phyloP scores from a whole-genome alignment of 257 asterid species.

The Solanum gandarillasii region DNA sequence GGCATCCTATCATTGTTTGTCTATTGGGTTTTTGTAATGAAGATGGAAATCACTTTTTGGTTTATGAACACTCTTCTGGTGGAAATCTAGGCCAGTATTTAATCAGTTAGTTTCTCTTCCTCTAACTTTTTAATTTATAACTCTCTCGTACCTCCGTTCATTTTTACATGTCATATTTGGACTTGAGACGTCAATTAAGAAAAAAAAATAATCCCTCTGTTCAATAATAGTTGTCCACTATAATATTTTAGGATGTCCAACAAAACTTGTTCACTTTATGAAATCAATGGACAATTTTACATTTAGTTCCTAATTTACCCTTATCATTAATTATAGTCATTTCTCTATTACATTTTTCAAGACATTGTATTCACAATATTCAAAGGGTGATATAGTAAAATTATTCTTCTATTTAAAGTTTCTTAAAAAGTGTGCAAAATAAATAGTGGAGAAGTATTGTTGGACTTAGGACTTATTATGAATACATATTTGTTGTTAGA shows the following conservation, averaged over 20 bases:
- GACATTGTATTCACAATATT: no score
- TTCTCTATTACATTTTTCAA: no score
- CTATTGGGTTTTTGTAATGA: conserved; percentile 66
- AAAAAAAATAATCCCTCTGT: neutral
- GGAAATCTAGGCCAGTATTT: conserved; percentile 73
- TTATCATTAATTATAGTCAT: no score
- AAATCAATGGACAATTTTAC: no score
- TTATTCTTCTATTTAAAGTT: no score
- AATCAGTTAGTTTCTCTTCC: conserved; percentile 21
- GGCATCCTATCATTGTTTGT: conserved; percentile 67
- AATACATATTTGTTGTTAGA: neutral
- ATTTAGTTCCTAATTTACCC: no score
- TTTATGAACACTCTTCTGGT: conserved; percentile 55
- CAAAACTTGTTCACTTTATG: no score
- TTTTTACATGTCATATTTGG: neutral
- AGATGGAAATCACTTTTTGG: conserved; percentile 64
- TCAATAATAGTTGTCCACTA: no score
- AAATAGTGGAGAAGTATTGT: no score
- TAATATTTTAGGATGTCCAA: no score
- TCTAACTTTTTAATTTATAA: neutral
- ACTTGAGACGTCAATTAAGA: neutral
- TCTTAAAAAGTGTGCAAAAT: no score
- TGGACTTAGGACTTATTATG: neutral
- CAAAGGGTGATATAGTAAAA: no score
- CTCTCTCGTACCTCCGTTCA: neutral